phyloP scores from a whole-genome alignment of 1,284 basidiomycete species.

The Cystobasidium sp. region DNA sequence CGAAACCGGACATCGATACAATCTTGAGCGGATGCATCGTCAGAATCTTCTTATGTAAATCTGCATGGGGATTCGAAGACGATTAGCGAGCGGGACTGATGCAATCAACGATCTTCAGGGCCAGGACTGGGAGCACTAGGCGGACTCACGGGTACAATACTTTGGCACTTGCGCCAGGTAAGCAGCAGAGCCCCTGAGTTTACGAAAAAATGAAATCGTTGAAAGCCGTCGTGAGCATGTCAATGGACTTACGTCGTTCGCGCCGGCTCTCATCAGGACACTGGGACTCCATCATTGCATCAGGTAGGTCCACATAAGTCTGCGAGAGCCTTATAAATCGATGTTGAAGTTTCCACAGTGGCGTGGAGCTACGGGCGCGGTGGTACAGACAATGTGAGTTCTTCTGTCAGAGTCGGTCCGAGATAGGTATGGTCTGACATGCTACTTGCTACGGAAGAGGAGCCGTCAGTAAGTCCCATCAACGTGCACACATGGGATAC shows the following conservation, averaged over 20 bases:
- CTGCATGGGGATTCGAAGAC: not conserved
- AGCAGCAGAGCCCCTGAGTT: not conserved
- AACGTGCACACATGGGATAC: not conserved
- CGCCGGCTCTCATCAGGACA: not conserved
- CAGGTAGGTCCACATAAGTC: too few species aligned
- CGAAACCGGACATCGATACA: not conserved
- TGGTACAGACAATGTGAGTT: constrained; percentile 31
- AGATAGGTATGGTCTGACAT: not conserved
- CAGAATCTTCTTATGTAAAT: constrained; percentile 18
- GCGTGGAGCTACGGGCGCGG: constrained; percentile 28
- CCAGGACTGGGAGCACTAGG: constrained; percentile 29
- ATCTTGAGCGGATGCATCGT: constrained; percentile 12
- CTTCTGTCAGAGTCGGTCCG: not conserved
- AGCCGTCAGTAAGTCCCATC: not conserved
- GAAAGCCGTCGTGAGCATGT: not conserved
- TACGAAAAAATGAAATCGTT: not conserved
- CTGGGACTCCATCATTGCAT: too few species aligned
- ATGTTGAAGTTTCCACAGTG: not conserved
- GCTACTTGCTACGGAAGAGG: not conserved
- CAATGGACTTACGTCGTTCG: not conserved
- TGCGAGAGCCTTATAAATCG: not conserved
- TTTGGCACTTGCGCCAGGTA: constrained; percentile 24
- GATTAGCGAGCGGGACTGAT: not conserved
- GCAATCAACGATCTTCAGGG: not conserved
- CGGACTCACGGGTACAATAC: constrained; percentile 24